These are phyloP conservation scores for Saitozyma sp. DNA, from an alignment of 768 basidiomycete species.

Conservation along the genomic window DNA sequence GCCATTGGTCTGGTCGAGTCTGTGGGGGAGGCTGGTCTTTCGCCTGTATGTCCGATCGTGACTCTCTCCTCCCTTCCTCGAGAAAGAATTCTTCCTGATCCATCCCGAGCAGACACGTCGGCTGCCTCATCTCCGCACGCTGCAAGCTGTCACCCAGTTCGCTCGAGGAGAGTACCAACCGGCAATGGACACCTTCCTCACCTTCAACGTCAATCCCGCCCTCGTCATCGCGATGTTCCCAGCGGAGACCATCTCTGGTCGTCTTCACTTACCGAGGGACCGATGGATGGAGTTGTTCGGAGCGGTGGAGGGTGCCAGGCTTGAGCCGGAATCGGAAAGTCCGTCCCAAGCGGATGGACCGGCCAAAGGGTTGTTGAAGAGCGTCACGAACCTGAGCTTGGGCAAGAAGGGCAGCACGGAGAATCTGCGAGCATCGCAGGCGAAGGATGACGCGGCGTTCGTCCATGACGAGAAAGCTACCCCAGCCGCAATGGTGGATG, in stretches of 20 bases:
- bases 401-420: constrained; percentile 47
- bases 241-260: constrained; percentile 69
- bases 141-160: constrained; percentile 80
- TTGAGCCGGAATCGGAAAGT: constrained; percentile 46
- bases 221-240: constrained; percentile 90
- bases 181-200: constrained; percentile 83
- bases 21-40: constrained; percentile 59
- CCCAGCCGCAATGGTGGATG: constrained; percentile 29
- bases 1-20: constrained; percentile 76
- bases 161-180: constrained; percentile 66
- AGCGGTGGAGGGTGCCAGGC: constrained; percentile 57
- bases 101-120: constrained; percentile 12
- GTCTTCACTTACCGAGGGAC: constrained; percentile 67
- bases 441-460: constrained; percentile 19
- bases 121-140: constrained; percentile 62
- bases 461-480: constrained; percentile 15
- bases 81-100: constrained; percentile 3
- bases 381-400: constrained; percentile 24
- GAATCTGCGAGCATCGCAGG: constrained; percentile 41
- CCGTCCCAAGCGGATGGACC: constrained; percentile 6
- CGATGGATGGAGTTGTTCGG: constrained; percentile 82
- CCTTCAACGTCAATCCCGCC: constrained; percentile 87
- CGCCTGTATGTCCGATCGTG: constrained; percentile 23
- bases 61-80: not conserved
- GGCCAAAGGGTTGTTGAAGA: constrained; percentile 36